Base-by-base conservation (phyloP, 352 stramenopile genomes). In the Globisporangium paroecandrum region DNA sequence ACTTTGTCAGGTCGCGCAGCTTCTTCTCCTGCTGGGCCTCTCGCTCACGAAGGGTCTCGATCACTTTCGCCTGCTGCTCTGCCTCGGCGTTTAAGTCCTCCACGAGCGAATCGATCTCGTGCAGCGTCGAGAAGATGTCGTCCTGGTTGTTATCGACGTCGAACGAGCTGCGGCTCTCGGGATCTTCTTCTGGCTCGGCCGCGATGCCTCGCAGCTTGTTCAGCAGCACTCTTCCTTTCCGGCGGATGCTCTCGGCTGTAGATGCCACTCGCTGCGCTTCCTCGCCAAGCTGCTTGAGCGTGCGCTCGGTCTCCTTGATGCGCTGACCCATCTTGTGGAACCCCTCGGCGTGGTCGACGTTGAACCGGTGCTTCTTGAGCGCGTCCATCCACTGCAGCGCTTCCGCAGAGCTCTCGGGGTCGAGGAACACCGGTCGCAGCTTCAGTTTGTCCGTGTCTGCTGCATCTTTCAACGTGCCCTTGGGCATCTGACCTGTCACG, bases 311-410 rank as follows among this genome's bases (percentile, higher is more conserved):
- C 25, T 80, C 79, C 1, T 63, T 62, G 36, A 90, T 60, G 51
- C 82, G 62, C 54, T 75, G 51, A 53, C 70, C 65, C 73, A 75
- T 75, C 62, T 73, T 47, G 38, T 71, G 59, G 53, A 81, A 80
- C 20, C 82, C 73, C 46, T 82, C 68, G 47, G 84, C 72, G 57
- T 77, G 79, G 61, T 82, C 77, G 13, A 77, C n/a, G 47, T 77
- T 78, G 62, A 91, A 94, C 24, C 84, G 84, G 66, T 93, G 84
- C 59, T 79, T 73, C 54, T 77, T 71, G 64, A 94, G 78, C 34
- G 86, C 84, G 0, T 83, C 69, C 78, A 93, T 94, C 86, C 86
- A 94, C 70, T 79, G 70, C 13, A 73, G 66, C 3, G 83, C 80
- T 5, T 91, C 80, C 2, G 76, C 65, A 3, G 77, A 56, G 41